phyloP scores from a whole-genome alignment of 371 early-diverging fungal species.

The Syncephalastrum racemosum region DNA sequence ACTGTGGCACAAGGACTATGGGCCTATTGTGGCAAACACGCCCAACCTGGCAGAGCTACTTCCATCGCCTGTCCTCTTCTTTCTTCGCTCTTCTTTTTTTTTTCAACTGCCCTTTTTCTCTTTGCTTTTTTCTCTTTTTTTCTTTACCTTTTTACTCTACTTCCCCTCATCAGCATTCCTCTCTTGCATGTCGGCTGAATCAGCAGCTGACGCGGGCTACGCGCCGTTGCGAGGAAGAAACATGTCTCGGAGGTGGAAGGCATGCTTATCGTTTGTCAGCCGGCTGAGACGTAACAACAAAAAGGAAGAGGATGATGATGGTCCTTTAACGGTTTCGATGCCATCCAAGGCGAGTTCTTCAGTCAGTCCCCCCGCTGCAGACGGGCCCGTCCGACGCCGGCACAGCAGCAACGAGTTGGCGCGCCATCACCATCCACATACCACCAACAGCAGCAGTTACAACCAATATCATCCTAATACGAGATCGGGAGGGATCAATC shows the following conservation, averaged over 20 bases:
- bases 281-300: not conserved
- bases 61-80: conserved; percentile 12
- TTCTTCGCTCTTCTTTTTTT: conserved; percentile 30
- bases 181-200: conserved; percentile 15
- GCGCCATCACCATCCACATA: conserved; percentile 2
- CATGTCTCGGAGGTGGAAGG: conserved; percentile 7
- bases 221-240: conserved; percentile 8
- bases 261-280: not conserved
- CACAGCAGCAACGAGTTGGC: conserved; percentile 12
- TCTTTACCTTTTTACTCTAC: conserved; percentile 41
- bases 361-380: not conserved
- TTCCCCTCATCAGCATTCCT: conserved; percentile 17
- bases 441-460: too few species aligned
- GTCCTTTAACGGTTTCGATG: not conserved
- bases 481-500: too few species aligned
- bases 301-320: not conserved
- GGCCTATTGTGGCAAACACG: conserved; percentile 12
- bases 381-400: not conserved
- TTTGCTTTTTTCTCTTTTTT: conserved; percentile 41
- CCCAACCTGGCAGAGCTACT: conserved; percentile 1
- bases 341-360: not conserved
- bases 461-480: too few species aligned
- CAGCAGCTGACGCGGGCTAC: not conserved
- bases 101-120: conserved; percentile 40
- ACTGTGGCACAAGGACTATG: not conserved